Base-by-base conservation (phyloP, 225 moss, liverwort and hornwort species). In the Climacium dendroides region DNA sequence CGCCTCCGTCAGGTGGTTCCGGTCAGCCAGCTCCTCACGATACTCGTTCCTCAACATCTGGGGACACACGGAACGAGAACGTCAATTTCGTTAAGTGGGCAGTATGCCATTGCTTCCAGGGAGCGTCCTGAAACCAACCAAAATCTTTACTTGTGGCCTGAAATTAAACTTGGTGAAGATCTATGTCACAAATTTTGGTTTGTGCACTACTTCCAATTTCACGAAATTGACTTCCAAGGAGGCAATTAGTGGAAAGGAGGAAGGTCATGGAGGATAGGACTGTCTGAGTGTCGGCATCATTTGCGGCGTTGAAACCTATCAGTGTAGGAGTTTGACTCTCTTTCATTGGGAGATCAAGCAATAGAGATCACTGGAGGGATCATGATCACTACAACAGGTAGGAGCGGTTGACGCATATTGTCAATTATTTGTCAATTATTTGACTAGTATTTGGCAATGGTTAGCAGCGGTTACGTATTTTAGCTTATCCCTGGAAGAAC, bases 11-110 rank as follows among this genome's bases (percentile, higher is more conserved):
- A 94, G 52, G 17, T 50, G 43, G 72, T 87, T 90, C 61, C 90
- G 78, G 48, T 90, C 88, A 14, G 72, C 80, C 3, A 94, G 75
- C 32, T 88, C 88, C 39, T 87, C 58, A 19, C 89, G 92, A 47
- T 55, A 89, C 76, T 85, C 76, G 88, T 94, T 92, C 61, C 89
- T 82, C 85, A 92, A 62, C 19, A 15, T 28, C 88, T 88, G 77
- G 61, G 8, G 72, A 19, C 28, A n/a, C 43, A 29, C 47, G n/a
- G 26, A 65, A 60, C n/a, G 1, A 23, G 26, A 53, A 76, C 23
- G 53, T 52, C 76, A 35, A 53, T 23, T 53, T 76, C 76, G 53
- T 8, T 2, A 10, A 50, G 20, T 74, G 34, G 74, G 34, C 3
- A 48, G 19, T 13, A 74, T 19, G 34, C 13, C 74, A 74, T 50